A percentile compares a stretch with the other conserved stretches of the same genome.
Evolutionary conservation across 768 basidiomycete genomes (phyloP).

Genomic region (Exsudoporus frostii): DNA sequence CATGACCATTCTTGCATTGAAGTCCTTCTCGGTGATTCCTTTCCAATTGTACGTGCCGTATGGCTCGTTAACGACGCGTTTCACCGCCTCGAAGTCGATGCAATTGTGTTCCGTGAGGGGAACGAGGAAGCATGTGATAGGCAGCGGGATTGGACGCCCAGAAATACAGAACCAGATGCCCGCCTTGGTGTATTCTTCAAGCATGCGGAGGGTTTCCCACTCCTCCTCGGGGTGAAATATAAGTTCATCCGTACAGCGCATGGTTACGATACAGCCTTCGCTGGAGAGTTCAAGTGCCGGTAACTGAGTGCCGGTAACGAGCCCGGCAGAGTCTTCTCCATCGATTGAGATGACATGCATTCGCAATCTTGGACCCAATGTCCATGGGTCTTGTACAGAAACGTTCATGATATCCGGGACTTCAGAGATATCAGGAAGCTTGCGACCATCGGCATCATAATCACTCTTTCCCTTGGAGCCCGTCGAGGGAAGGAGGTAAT

Average conservation of each 20-base stretch:
- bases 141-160: constrained; percentile 47
- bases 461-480: constrained; percentile 45
- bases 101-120: constrained; percentile 50
- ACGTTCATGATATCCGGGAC: constrained; percentile 59
- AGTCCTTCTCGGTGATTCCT: constrained; percentile 45
- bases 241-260: constrained; percentile 47
- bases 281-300: constrained; percentile 43
- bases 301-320: constrained; percentile 64
- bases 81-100: constrained; percentile 59
- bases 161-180: constrained; percentile 65
- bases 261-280: constrained; percentile 28
- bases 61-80: constrained; percentile 46
- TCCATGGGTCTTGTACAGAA: constrained; percentile 65
- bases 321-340: constrained; percentile 49
- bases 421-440: constrained; percentile 40
- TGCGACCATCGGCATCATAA: constrained; percentile 52
- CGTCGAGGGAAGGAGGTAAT: constrained; percentile 74
- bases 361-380: constrained; percentile 52
- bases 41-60: constrained; percentile 56
- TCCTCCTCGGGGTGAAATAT: constrained; percentile 50
- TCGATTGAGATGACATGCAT: constrained; percentile 59
- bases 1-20: constrained; percentile 50
- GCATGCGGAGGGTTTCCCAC: constrained; percentile 42
- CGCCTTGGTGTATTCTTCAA: constrained; percentile 64
- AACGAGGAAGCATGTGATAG: constrained; percentile 61